A percentile compares a stretch with the other conserved stretches of the same genome.
Evolutionary conservation across 116 monocot genomes (phyloP).

Genomic region (Iris pallida): DNA sequence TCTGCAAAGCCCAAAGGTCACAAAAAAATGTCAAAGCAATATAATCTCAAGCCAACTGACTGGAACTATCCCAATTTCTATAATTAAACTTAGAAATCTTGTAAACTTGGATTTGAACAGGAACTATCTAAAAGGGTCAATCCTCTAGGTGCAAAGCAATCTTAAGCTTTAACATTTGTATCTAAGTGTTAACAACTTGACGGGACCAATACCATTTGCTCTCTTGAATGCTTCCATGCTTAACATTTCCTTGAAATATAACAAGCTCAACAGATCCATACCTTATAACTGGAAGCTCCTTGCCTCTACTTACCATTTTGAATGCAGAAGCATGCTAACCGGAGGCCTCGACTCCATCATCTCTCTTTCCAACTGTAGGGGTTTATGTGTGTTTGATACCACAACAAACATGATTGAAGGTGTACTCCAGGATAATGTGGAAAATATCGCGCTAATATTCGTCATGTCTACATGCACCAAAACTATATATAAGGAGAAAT

Average conservation of each 20-base stretch:
- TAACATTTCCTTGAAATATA: not conserved
- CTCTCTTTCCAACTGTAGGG: constrained; percentile 20
- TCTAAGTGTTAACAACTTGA: not conserved
- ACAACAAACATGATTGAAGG: constrained; percentile 4
- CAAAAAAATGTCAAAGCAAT: too few relatives aligned
- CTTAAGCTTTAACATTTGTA: not conserved
- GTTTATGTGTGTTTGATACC: not conserved
- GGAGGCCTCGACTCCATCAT: constrained; percentile 20
- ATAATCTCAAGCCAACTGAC: not conserved
- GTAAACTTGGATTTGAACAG: not conserved
- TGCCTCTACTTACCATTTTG: not conserved
- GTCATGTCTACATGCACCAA: not conserved
- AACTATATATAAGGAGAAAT: constrained; percentile 10
- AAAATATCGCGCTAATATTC: constrained; percentile 13
- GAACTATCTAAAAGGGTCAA: not conserved
- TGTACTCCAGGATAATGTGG: constrained; percentile 11
- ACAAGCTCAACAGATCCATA: constrained; percentile 12
- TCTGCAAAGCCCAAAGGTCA: too few relatives aligned
- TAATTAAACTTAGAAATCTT: not conserved
- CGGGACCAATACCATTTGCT: constrained; percentile 2
- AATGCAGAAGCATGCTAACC: not conserved
- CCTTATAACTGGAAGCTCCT: constrained; percentile 8
- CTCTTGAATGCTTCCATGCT: not conserved
- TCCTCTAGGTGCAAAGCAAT: not conserved
- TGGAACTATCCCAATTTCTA: not conserved